A percentile compares a stretch with the other conserved stretches of the same genome.
phyloP scores from a whole-genome alignment of 2,329 filamentous ascomycete species.

The Chrysoporthe austroafricana region DNA sequence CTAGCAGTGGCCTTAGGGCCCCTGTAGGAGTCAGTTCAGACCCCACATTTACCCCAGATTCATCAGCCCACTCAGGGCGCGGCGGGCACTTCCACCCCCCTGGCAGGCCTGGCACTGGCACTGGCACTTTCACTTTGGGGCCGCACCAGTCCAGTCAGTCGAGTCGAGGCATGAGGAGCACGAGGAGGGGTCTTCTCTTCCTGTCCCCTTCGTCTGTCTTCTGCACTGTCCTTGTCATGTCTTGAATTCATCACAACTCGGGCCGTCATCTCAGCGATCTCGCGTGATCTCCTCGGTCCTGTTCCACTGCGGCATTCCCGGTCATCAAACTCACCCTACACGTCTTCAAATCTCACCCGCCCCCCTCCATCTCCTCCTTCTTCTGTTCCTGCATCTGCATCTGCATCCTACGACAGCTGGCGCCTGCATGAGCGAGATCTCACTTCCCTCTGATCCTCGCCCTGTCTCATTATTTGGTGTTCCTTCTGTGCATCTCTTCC shows the following conservation, averaged over 20 bases:
- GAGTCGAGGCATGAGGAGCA: neutral
- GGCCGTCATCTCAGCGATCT: neutral
- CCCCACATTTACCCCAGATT: slow-evolving; percentile 31
- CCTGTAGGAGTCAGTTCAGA: slow-evolving; percentile 17
- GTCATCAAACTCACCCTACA: neutral
- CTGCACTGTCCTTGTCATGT: neutral
- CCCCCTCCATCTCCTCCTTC: neutral
- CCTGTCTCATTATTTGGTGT: slow-evolving; percentile 10
- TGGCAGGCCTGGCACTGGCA: slow-evolving; percentile 5
- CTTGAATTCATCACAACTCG: neutral
- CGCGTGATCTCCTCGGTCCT: neutral
- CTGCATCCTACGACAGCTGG: slow-evolving; percentile 9
- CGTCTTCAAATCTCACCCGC: neutral
- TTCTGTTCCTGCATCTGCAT: neutral
- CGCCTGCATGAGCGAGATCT: neutral
- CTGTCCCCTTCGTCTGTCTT: neutral
- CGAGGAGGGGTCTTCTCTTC: neutral
- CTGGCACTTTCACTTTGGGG: neutral
- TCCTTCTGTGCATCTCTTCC: neutral
- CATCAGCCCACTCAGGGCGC: slow-evolving; percentile 26
- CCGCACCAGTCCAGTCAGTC: neutral
- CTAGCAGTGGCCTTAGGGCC: neutral
- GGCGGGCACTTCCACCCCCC: slow-evolving; percentile 22
- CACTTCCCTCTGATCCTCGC: slow-evolving; percentile 6
- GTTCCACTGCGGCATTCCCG: neutral